Evolutionary conservation across 306 rosid species (phyloP), one percentile per base, ranked within the genome.

Genomic region (Medicago arabica): DNA sequence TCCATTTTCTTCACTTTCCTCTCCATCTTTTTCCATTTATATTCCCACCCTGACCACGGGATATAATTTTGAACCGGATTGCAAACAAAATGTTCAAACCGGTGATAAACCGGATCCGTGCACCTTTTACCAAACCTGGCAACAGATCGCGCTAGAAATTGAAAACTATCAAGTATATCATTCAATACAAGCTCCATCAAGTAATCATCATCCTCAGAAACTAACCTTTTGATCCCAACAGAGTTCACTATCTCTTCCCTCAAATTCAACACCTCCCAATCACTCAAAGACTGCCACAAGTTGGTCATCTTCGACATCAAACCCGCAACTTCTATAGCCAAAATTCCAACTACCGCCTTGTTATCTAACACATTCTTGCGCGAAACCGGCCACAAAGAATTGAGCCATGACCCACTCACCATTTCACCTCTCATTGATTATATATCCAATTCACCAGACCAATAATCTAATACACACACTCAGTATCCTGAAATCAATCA

Each of bases 1-100:
- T 90, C 90, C 98, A 96, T 90, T 80, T 90, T 96, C 88, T 83
- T 90, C 85, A 90, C 84, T 73, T 91, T 92, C 77, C 76, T 89
- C 77, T 92, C 96, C 99, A 96, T 96, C 79, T 90, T 96, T 67
- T 84, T 88, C 88, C 74, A 83, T 72, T 58, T 87, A 61, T 96
- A 96, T 4, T 85, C 89, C 98, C 93, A 92, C 2, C 93, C 92
- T 34, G 80, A 70, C 92, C 96, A 96, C 0, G 84, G 87, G 21
- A 87, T 67, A 49, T 83, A 80, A 55, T 82, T 80, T 71, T 82
- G 89, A 51, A 73, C 21, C 0, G 97, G 99, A 79, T 87, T 89
- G 38, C 64, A 23, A 19, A 86, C 87, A 77, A 92, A 88, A 17
- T 77, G 83, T 46, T 86, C 96, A 14, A 80, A 87, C 38, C 82